Evolutionary conservation across 768 basidiomycete genomes (phyloP), one percentile per base, ranked within the genome.

Genomic region (Russula sp.): DNA sequence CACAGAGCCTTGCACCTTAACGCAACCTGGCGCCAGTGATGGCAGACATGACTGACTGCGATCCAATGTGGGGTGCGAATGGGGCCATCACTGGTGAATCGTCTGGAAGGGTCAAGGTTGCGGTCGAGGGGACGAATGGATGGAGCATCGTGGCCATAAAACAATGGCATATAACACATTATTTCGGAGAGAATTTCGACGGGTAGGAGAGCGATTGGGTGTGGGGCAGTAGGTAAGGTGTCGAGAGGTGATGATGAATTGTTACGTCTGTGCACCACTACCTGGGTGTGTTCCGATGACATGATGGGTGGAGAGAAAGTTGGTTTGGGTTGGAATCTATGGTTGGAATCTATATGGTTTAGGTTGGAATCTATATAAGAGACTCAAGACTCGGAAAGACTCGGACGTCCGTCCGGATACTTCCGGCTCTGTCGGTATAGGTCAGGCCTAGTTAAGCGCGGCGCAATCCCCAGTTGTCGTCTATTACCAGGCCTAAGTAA

Each of bases 41-140:
- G 54, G 34, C 66, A 65, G 46, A 67, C 66, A 13, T 67, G 63
- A 14, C 63, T 65, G 9, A 67, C 66, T 0, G 66, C 66, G 14
- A 67, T 59, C 66, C 66, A 67, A 52, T 65, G 64, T 28, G 64
- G 64, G 22, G 64, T 65, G 42, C 64, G 64, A 40, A 65, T 61
- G 55, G 64, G 64, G 8, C 60, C 49, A 10, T 61, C 20, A 40
- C 2, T 48, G 3, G 64, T 65, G 59, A 44, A 65, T n/a, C 24
- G 18, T 13, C 42, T 22, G 14, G 59, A 61, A 36, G 64, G 64
- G 55, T 65, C 64, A 40, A 61, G 59, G 42, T 61, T 49, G 24
- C 32, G 30, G 42, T 46, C 26, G n/a, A 65, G 64, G 20, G 49
- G 59, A 22, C 20, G 59, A 36, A 65, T 65, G 48, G 55, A 57